Conservation (phyloP, 768 basidiomycete genomes). For the Amanita polypyramis region DNA sequence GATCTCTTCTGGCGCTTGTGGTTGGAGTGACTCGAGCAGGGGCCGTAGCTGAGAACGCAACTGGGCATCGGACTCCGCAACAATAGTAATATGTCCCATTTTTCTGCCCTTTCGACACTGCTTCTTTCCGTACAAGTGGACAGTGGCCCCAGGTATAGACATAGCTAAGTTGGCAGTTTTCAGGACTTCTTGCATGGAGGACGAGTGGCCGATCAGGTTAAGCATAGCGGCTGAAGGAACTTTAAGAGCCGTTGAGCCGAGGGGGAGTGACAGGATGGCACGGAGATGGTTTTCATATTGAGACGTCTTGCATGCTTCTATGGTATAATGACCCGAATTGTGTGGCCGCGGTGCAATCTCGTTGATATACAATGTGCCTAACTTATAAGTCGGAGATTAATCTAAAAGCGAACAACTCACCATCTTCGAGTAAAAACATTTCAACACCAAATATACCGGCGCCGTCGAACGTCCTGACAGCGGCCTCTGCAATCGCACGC, state of each 20-base stretch:
- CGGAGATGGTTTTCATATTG: constrained; percentile 98
- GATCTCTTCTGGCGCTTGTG: constrained; percentile 30
- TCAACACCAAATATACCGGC: constrained; percentile 97
- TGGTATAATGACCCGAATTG: constrained; percentile 98
- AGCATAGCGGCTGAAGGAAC: constrained; percentile 88
- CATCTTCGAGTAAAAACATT: constrained; percentile 89
- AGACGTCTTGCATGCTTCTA: constrained; percentile 93
- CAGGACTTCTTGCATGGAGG: constrained; percentile 47
- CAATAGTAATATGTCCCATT: constrained; percentile 95
- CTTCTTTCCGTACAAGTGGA: constrained; percentile 93
- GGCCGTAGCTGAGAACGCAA: constrained; percentile 59
- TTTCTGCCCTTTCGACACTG: constrained; percentile 86
- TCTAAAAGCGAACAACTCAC: constrained; percentile 25
- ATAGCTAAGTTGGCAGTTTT: constrained; percentile 50
- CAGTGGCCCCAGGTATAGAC: constrained; percentile 58
- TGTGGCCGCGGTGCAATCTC: constrained; percentile 98
- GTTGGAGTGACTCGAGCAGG: constrained; percentile 25
- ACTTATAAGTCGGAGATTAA: constrained; percentile 2
- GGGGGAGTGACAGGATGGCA: constrained; percentile 80
- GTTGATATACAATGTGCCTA: constrained; percentile 78
- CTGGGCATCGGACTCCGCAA: constrained; percentile 72
- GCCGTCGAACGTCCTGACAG: constrained; percentile 68
- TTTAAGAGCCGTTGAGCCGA: constrained; percentile 82
- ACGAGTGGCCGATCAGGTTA: constrained; percentile 80
- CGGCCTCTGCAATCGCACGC: constrained; percentile 65